A percentile compares a stretch with the other conserved stretches of the same genome.
These are phyloP conservation scores for Spizellomyces sp. DNA, from an alignment of 192 early-diverging fungal genomes.

Conservation along the genomic window DNA sequence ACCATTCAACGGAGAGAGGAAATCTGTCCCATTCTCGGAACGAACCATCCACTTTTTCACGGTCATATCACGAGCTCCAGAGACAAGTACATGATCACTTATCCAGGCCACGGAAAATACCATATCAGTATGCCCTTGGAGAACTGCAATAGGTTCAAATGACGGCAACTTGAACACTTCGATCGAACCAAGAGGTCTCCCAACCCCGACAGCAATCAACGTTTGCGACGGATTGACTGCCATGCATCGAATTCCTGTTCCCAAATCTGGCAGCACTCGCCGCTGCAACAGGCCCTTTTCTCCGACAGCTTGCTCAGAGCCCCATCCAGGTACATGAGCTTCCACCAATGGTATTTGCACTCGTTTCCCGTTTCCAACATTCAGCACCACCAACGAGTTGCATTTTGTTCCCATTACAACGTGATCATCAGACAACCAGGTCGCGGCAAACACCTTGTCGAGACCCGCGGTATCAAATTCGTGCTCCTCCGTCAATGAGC, in stretches of 20 bases:
- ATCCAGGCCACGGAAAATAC: conserved; percentile 69
- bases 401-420: conserved; percentile 70
- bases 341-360: conserved; percentile 39
- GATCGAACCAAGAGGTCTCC: conserved; percentile 59
- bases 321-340: neutral
- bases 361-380: conserved; percentile 36
- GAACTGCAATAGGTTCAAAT: conserved; percentile 57
- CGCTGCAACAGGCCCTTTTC: too few species aligned
- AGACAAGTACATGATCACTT: conserved; percentile 57
- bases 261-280: neutral
- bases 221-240: conserved; percentile 66
- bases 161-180: conserved; percentile 61
- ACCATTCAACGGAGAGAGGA: neutral
- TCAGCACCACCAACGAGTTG: conserved; percentile 44
- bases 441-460: conserved; percentile 64
- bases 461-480: conserved; percentile 12
- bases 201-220: conserved; percentile 64
- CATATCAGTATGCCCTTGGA: conserved; percentile 66
- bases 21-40: neutral
- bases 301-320: neutral
- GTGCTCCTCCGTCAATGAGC: neutral
- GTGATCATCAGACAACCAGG: conserved; percentile 53
- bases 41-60: conserved; percentile 18
- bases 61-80: conserved; percentile 53
- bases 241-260: conserved; percentile 58